Base-by-base conservation (phyloP, 2,329 filamentous ascomycete genomes). In the Beauveria pseudobassiana region DNA sequence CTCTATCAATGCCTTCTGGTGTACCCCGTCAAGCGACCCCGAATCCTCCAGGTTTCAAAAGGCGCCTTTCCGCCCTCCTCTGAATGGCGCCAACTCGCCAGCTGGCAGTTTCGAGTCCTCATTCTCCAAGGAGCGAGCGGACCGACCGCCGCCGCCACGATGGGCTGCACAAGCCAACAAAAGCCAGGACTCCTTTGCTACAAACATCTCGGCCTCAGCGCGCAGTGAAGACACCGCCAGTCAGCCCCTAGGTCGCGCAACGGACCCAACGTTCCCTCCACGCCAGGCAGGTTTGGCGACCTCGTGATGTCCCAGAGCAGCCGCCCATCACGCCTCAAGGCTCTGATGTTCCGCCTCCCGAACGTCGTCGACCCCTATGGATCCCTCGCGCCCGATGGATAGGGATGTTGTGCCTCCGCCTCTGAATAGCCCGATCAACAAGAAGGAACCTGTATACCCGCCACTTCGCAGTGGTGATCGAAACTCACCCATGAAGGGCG, bases 321-420 rank as follows among this genome's bases (percentile, higher is more conserved):
- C 10, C 50, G 24, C 58, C 50, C 20, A 43, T 5, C 45, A 10
- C 67, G 46, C 65, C 67, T 34, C 69, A 69, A n/a, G 70, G 70
- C 38, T 65, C 70, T 18, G 68, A 71, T 16, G 62, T 66, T n/a
- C 53, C 54, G 14, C 61, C 83, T 1, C 87, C 87, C 0, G 86
- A 88, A 66, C 78, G 87, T 64, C 86, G 81, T 70, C 77, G 87
- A 54, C 87, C 87, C 85, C 86, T 0, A 88, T 90, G 84, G 82
- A 87, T 63, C 80, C 82, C 8, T 72, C 81, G 7, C 76, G 82
- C 38, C 82, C 82, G 8, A 76, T 79, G 55, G 79, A 86, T 65
- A 78, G 78, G 53, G 80, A 83, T 58, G 72, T 86, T 42, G 82
- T 86, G 3, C 83, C 83, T 7, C 83, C 82, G 3, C 83, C 83